Percentiles rank a stretch among this genome's conserved stretches.
phyloP scores from a whole-genome alignment of 169 alveolate species.

The Babesia bovis region DNA sequence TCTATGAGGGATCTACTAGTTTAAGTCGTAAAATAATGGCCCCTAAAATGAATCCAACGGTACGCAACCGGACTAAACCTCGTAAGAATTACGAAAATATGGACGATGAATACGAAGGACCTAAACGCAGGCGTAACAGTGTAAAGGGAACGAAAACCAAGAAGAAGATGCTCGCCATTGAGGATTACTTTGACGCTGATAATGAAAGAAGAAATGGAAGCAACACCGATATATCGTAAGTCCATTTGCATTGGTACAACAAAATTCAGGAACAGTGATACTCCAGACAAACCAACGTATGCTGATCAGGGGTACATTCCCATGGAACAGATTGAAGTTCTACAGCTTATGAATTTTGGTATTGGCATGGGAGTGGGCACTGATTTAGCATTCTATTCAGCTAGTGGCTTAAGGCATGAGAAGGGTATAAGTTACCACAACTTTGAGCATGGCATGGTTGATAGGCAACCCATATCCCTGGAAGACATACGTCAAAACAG shows the following conservation, averaged over 20 bases:
- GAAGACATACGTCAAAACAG: conserved; percentile 22
- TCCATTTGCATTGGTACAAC: neutral
- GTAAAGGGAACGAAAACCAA: neutral
- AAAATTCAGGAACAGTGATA: neutral
- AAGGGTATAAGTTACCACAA: conserved; percentile 33
- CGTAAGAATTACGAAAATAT: conserved; percentile 32
- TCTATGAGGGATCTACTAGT: conserved; percentile 17
- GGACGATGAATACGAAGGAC: conserved; percentile 26
- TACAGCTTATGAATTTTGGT: conserved; percentile 60
- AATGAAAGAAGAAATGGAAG: neutral
- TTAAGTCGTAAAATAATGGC: conserved; percentile 10
- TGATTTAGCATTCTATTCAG: conserved; percentile 34
- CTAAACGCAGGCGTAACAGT: conserved; percentile 19
- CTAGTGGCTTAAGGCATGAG: neutral
- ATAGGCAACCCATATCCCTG: conserved; percentile 1
- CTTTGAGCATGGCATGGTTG: conserved; percentile 35
- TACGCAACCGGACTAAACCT: conserved; percentile 11
- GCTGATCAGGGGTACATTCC: conserved; percentile 45
- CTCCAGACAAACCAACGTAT: neutral
- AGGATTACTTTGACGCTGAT: conserved; percentile 18
- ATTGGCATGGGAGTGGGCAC: conserved; percentile 54
- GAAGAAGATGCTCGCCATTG: conserved; percentile 18
- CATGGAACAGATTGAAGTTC: conserved; percentile 57
- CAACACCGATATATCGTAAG: neutral
- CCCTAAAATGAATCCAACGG: conserved; percentile 1